These are phyloP conservation scores for Epipyxis sp. DNA, from an alignment of 108 stramenopile species.

Conservation along the genomic window DNA sequence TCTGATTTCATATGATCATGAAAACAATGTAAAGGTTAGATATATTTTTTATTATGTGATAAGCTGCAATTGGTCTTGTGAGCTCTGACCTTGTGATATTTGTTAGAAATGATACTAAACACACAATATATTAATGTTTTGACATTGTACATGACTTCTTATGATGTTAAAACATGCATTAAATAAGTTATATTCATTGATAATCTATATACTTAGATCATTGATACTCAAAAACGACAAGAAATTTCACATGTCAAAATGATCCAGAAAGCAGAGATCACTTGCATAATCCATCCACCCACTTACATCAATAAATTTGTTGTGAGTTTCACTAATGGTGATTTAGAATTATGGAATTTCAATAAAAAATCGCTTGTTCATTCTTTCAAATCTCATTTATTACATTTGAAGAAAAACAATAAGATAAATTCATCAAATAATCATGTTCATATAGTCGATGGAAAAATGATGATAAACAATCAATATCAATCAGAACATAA, in stretches of 20 bases:
- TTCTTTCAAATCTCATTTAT: neutral
- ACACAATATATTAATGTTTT: neutral
- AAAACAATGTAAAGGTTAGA: neutral
- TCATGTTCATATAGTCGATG: too few relatives aligned
- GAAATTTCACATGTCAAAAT: neutral
- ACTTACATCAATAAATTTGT: constrained; percentile 31
- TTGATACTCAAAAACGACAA: neutral
- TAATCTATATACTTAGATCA: neutral
- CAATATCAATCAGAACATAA: neutral
- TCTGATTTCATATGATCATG: neutral
- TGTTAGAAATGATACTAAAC: neutral
- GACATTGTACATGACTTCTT: neutral
- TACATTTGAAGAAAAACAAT: neutral
- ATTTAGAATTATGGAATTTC: constrained; percentile 25
- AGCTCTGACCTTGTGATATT: too few relatives aligned
- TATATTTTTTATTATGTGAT: too few relatives aligned
- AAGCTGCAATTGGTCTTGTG: too few relatives aligned
- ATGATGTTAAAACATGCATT: neutral
- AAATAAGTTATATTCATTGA: neutral
- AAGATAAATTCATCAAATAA: neutral
- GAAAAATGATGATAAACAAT: too few relatives aligned
- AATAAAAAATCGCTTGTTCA: neutral
- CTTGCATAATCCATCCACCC: neutral
- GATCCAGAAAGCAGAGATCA: neutral
- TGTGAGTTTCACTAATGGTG: constrained; percentile 9